These are phyloP conservation scores for Xylaria sp. DNA, from an alignment of 2,329 filamentous ascomycete species.

Conservation along the genomic window DNA sequence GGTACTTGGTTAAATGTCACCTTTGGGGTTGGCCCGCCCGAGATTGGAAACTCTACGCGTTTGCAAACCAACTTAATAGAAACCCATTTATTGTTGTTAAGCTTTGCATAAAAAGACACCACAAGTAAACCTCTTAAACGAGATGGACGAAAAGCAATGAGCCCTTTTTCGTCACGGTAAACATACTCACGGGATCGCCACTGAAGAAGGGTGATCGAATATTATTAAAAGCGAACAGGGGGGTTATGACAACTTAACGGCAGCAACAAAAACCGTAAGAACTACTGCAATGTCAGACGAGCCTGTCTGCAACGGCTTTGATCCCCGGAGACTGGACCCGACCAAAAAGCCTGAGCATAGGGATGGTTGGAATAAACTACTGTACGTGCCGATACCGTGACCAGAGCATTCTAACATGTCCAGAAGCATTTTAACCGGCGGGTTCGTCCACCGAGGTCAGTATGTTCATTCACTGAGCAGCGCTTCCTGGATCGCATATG, in stretches of 20 bases:
- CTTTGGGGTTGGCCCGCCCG: conserved; percentile 19
- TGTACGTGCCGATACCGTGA: conserved; percentile 3
- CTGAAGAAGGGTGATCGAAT: not conserved
- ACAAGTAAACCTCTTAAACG: not conserved
- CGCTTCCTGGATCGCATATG: not conserved
- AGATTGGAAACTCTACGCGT: conserved; percentile 19
- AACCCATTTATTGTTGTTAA: not conserved
- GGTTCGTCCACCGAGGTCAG: conserved; percentile 16
- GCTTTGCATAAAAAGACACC: not conserved
- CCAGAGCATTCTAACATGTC: not conserved
- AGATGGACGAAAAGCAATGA: not conserved
- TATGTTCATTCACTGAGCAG: conserved; percentile 1
- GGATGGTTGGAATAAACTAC: conserved; percentile 14
- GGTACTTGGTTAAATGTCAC: conserved; percentile 8
- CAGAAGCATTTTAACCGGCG: conserved; percentile 24
- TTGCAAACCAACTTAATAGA: not conserved
- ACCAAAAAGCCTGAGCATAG: not conserved
- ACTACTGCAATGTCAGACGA: conserved; percentile 23
- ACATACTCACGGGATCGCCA: not conserved
- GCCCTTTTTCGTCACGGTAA: not conserved
- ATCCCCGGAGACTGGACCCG: conserved; percentile 25
- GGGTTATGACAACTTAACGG: conserved; percentile 5
- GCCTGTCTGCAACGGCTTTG: conserved; percentile 32
- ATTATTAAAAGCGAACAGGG: not conserved
- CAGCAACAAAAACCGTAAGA: conserved; percentile 16